A percentile compares a stretch with the other conserved stretches of the same genome.
Conservation (phyloP, 2,329 filamentous ascomycete genomes). For the Didymellaceae sp. region DNA sequence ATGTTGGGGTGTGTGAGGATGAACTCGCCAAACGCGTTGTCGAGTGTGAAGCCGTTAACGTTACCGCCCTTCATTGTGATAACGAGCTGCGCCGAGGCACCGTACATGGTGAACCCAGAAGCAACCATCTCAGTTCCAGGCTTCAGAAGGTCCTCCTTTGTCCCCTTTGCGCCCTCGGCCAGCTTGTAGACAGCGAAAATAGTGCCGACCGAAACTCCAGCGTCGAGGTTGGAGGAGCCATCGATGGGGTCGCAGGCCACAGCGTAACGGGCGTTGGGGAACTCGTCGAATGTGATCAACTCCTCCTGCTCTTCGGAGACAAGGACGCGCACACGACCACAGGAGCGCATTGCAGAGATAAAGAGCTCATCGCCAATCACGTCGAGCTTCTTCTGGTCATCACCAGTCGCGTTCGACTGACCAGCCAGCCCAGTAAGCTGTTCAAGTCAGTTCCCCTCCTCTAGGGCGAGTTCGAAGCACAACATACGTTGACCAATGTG, state of each 20-base stretch:
- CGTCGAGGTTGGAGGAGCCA: conserved; percentile 95
- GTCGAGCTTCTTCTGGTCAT: conserved; percentile 99
- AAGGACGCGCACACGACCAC: conserved; percentile 85
- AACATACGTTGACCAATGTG: conserved; percentile 78
- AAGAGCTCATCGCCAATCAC: conserved; percentile 99
- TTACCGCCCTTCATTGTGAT: conserved; percentile 92
- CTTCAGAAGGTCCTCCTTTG: conserved; percentile 83
- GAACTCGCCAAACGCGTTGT: conserved; percentile 96
- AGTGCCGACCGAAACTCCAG: conserved; percentile 95
- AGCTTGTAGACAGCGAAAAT: conserved; percentile 97
- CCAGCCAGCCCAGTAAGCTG: conserved; percentile 88
- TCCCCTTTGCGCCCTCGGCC: conserved; percentile 74
- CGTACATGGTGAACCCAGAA: conserved; percentile 99
- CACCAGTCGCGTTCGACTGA: conserved; percentile 91
- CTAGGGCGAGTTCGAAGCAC: neutral
- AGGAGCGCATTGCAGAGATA: conserved; percentile 92
- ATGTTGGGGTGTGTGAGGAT: conserved; percentile 97
- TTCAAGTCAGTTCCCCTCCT: conserved; percentile 21
- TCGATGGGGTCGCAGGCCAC: conserved; percentile 98
- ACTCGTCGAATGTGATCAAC: conserved; percentile 81
- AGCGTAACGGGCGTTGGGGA: conserved; percentile 80
- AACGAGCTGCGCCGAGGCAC: conserved; percentile 92
- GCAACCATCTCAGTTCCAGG: conserved; percentile 92
- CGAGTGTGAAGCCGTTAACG: conserved; percentile 98
- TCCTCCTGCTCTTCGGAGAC: conserved; percentile 99